Percentiles rank a stretch among this genome's conserved stretches.
Evolutionary conservation across 225 moss, liverwort and hornwort species (phyloP).

Genomic region (Takakia lepidozioides): DNA sequence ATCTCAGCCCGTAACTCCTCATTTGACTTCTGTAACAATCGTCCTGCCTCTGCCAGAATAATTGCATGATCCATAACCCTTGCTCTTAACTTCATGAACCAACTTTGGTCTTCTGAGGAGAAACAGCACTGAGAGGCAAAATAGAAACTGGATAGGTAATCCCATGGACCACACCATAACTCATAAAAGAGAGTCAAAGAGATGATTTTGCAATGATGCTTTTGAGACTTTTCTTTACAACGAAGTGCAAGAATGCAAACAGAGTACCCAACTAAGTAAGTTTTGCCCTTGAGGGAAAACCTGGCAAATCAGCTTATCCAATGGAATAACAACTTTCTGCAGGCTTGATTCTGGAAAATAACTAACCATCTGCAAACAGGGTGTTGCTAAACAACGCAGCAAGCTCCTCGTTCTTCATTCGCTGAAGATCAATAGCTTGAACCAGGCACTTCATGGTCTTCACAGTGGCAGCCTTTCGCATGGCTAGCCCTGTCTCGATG

Average conservation of each 20-base stretch:
- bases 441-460: constrained; percentile 80
- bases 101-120: neutral
- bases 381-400: constrained; percentile 37
- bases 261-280: too few relatives aligned
- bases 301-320: too few relatives aligned
- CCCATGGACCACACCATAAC: too few relatives aligned
- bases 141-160: too few relatives aligned
- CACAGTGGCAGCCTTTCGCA: constrained; percentile 56
- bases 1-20: constrained; percentile 75
- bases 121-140: too few relatives aligned
- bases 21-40: constrained; percentile 60
- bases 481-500: constrained; percentile 55
- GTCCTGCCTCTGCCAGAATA: constrained; percentile 60
- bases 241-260: too few relatives aligned
- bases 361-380: constrained; percentile 68
- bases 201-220: too few relatives aligned
- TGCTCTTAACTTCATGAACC: neutral
- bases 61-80: neutral
- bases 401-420: constrained; percentile 68
- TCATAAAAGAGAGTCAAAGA: too few relatives aligned
- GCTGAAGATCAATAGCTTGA: constrained; percentile 81
- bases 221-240: too few relatives aligned
- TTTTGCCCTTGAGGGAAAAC: too few relatives aligned
- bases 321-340: too few relatives aligned
- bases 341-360: constrained; percentile 1